phyloP scores from a whole-genome alignment of 1,284 basidiomycete species.

The Fomes fomentarius region DNA sequence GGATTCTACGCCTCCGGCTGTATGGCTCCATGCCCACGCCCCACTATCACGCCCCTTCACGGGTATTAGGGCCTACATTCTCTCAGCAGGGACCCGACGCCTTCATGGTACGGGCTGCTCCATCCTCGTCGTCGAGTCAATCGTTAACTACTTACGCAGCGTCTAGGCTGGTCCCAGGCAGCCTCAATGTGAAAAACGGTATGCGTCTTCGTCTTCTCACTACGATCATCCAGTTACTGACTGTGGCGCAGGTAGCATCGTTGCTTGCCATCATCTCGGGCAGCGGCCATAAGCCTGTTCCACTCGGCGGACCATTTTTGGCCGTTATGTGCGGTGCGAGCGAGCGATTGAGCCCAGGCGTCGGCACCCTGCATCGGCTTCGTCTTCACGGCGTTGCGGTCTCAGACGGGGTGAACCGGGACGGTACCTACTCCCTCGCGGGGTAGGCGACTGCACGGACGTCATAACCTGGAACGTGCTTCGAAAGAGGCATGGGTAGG shows the following conservation, averaged over 20 bases:
- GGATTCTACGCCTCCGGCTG: too few relatives aligned
- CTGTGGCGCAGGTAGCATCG: background rate
- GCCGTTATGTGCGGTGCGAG: background rate
- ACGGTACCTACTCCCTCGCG: background rate
- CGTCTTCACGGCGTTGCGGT: background rate
- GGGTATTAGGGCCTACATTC: background rate
- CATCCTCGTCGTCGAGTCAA: too few relatives aligned
- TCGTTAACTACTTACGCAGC: background rate
- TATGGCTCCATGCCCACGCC: background rate
- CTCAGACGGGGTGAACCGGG: conserved; percentile 1
- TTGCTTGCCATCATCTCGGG: background rate
- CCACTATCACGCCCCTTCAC: background rate
- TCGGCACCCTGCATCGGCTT: background rate
- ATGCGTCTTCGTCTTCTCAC: background rate
- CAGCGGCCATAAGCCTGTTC: background rate
- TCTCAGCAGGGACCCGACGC: background rate
- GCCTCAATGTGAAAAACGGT: background rate
- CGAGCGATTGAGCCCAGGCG: background rate
- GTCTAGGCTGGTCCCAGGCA: background rate
- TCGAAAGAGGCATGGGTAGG: background rate
- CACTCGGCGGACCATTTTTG: background rate
- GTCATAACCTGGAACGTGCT: background rate
- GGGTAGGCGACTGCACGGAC: background rate
- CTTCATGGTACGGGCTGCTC: background rate
- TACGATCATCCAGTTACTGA: background rate